Evolutionary conservation across 1,284 basidiomycete species (phyloP).

Genomic region (Marasmius fiardii): DNA sequence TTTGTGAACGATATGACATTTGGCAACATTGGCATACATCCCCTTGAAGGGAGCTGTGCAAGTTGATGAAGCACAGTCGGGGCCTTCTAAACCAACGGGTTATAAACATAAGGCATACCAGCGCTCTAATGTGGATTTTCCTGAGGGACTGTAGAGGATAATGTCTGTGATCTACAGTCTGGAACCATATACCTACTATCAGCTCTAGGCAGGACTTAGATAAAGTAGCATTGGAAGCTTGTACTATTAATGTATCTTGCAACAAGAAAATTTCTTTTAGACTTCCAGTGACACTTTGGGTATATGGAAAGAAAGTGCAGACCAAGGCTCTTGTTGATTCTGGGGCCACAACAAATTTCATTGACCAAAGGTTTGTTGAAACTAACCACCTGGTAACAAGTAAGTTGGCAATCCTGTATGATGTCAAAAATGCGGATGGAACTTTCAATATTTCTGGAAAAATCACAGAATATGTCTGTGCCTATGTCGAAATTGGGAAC

Average conservation of each 20-base stretch:
- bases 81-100: slow-evolving; percentile 5
- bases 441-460: slow-evolving; percentile 4
- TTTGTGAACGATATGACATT: no score
- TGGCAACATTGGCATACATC: no score
- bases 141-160: slow-evolving; percentile 6
- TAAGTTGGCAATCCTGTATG: slow-evolving; percentile 7
- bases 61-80: no score
- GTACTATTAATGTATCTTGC: background rate
- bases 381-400: slow-evolving; percentile 5
- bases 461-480: slow-evolving; percentile 5
- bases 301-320: slow-evolving; percentile 14
- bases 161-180: slow-evolving; percentile 7
- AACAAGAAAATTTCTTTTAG: slow-evolving; percentile 10
- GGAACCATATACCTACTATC: no score
- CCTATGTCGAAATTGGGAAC: background rate
- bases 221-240: no score
- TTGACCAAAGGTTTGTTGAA: slow-evolving; percentile 2
- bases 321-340: slow-evolving; percentile 13
- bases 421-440: slow-evolving; percentile 10
- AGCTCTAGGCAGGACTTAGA: no score
- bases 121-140: slow-evolving; percentile 5
- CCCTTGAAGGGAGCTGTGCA: slow-evolving; percentile 3
- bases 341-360: slow-evolving; percentile 13
- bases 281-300: slow-evolving; percentile 15
- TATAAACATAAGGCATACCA: background rate